Evolutionary conservation across 2,329 filamentous ascomycete genomes (phyloP).

Genomic region (Arthrobotrys conoides): DNA sequence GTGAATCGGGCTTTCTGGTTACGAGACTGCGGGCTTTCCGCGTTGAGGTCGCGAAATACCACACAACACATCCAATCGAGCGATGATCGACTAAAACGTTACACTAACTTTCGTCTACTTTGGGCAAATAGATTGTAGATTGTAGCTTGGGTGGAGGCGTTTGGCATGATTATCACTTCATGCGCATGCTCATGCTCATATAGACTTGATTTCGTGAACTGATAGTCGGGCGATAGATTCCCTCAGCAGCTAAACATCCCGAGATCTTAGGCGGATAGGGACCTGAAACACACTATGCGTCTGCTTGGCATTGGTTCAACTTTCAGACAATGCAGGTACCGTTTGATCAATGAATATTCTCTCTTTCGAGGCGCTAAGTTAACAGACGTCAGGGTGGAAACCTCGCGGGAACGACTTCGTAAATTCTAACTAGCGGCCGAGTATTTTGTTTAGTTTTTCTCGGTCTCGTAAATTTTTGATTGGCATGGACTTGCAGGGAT

Average conservation of each 20-base stretch:
- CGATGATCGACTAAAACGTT: not conserved
- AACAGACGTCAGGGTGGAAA: not conserved
- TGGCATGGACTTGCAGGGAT: too few relatives aligned
- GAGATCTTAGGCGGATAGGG: not conserved
- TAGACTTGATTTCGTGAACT: not conserved
- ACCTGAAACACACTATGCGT: not conserved
- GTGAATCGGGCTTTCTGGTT: too few relatives aligned
- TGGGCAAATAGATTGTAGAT: not conserved
- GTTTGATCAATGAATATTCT: not conserved
- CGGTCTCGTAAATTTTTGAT: not conserved
- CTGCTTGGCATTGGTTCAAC: not conserved
- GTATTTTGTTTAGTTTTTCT: not conserved
- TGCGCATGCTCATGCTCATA: not conserved
- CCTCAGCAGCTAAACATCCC: not conserved
- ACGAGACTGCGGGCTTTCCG: too few relatives aligned
- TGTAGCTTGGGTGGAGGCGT: too few relatives aligned
- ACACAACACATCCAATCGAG: not conserved
- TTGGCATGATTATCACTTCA: constrained; percentile 14
- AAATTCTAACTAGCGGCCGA: not conserved
- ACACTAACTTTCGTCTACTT: not conserved
- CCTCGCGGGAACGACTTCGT: not conserved
- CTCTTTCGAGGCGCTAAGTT: too few relatives aligned
- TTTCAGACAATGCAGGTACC: not conserved
- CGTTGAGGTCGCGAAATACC: not conserved
- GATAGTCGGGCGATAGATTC: constrained; percentile 1